Evolutionary conservation across 2,329 filamentous ascomycete species (phyloP), one percentile per base, ranked within the genome.

Genomic region (Ceratocystis ficicola): DNA sequence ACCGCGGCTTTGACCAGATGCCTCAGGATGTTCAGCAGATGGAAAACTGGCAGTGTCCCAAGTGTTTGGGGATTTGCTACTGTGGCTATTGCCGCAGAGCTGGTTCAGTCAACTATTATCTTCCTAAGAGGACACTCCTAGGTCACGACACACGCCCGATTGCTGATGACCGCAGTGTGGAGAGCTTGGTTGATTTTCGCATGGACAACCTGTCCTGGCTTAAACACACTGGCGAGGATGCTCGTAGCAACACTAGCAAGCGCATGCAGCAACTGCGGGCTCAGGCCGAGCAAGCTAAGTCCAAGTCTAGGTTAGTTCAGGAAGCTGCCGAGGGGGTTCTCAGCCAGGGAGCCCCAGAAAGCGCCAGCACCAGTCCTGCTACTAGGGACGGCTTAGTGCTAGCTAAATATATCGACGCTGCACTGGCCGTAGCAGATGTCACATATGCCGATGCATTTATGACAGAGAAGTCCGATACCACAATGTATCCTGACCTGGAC

Each of bases 81-180:
- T 96, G 92, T 71, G 89, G 86, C 12, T 79, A 80, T 57, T 99
- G 94, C 74, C 85, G 88, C 44, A 84, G 85, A 52, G 73, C 75
- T 48, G 79, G 78, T 7, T 84, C 82, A n/a, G 88, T 88, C 71
- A 81, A 80, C 4, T 89, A 92, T 0, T 96, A 96, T 72, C 84
- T 88, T 63, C 94, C 94, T 0, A 94, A 90, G 71, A 90, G 88
- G 66, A 96, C 91, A 0, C 79, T 93, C 1, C 82, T 97, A 1
- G 94, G 94, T 0, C 91, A 96, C 71, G 91, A 97, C 70, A 99
- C 94, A 0, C 88, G 86, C 65, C 87, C 88, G 44, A 86, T 97
- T 62, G 93, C 94, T 1, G 94, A 99, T 75, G 87, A 89, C 63
- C 86, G 94, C 68, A 96, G 92, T 71, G 85, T 96, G 5, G 93